Evolutionary conservation across 2,329 filamentous ascomycete species (phyloP).

Genomic region (Claviceps sp.): DNA sequence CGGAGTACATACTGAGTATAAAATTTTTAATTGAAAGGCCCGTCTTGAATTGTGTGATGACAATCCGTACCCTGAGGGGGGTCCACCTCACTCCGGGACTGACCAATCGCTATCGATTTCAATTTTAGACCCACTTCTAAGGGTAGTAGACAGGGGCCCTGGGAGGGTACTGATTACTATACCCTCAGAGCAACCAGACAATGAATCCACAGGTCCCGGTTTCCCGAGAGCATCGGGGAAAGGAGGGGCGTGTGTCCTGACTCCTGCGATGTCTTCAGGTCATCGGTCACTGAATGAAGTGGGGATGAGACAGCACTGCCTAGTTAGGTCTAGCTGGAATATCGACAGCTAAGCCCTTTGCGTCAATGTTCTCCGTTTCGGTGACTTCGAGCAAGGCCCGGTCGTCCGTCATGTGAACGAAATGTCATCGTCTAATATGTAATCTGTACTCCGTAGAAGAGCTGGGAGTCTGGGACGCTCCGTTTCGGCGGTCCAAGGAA

Average conservation of each 20-base stretch:
- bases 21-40: no score
- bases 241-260: background rate
- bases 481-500: constrained; percentile 1
- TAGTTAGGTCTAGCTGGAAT: background rate
- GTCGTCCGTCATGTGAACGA: constrained; percentile 4
- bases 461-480: background rate
- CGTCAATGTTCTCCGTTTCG: background rate
- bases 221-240: background rate
- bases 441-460: background rate
- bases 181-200: background rate
- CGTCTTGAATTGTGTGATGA: no score
- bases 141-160: no score
- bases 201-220: background rate
- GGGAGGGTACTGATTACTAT: no score
- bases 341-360: background rate
- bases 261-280: background rate
- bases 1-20: no score
- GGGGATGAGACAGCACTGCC: background rate
- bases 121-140: no score
- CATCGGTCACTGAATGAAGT: background rate
- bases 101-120: no score
- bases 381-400: background rate
- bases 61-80: no score
- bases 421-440: background rate
- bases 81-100: no score